Evolutionary conservation across 1,139 yeast genomes (phyloP).

Genomic region (Hansenula sp.): DNA sequence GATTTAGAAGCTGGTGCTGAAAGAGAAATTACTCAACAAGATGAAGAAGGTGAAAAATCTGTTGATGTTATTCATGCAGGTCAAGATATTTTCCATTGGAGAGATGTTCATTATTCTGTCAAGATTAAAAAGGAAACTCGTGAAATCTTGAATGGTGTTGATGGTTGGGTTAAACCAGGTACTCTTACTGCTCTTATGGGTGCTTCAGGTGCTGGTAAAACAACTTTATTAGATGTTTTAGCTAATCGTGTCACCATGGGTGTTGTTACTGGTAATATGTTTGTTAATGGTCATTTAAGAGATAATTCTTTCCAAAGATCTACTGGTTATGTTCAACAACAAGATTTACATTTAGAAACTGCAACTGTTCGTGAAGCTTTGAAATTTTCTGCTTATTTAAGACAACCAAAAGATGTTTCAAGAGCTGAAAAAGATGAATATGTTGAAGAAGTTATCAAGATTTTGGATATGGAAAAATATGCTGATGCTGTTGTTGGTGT

Average conservation of each 20-base stretch:
- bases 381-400: constrained; percentile 64
- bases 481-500: constrained; percentile 84
- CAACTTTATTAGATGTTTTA: constrained; percentile 68
- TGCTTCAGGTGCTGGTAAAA: constrained; percentile 86
- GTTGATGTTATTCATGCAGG: constrained; percentile 23
- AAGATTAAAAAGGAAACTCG: constrained; percentile 62
- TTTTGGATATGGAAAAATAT: constrained; percentile 68
- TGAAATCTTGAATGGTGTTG: constrained; percentile 61
- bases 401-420: constrained; percentile 58
- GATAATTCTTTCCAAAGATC: constrained; percentile 75
- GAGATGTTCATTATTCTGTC: constrained; percentile 69
- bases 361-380: constrained; percentile 80
- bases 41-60: constrained; percentile 12
- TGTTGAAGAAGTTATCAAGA: constrained; percentile 65
- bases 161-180: constrained; percentile 83
- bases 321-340: constrained; percentile 83
- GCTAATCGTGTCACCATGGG: constrained; percentile 80
- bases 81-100: constrained; percentile 70
- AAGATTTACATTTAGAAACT: constrained; percentile 70
- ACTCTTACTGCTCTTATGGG: constrained; percentile 81
- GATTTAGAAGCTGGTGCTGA: constrained; percentile 24
- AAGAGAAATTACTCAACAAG: constrained; percentile 15
- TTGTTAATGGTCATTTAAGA: constrained; percentile 66
- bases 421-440: constrained; percentile 60
- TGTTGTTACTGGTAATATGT: constrained; percentile 69